phyloP scores from a whole-genome alignment of 2,329 filamentous ascomycete genomes.

The Acrodontium crateriforme region DNA sequence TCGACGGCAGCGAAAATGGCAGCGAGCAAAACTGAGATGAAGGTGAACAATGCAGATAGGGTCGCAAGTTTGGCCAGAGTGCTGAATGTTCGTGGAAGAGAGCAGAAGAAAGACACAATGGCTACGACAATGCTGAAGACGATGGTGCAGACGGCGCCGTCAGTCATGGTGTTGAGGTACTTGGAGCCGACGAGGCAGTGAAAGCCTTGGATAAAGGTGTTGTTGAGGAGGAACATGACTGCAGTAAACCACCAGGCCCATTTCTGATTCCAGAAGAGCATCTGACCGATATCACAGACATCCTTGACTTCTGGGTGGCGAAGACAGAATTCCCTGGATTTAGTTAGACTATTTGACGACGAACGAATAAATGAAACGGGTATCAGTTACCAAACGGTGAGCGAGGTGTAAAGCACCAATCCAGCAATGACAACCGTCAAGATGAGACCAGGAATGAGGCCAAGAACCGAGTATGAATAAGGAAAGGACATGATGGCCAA shows the following conservation, averaged over 20 bases:
- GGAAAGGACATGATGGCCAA: constrained; percentile 91
- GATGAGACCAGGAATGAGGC: constrained; percentile 75
- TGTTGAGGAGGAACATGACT: constrained; percentile 85
- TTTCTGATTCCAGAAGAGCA: constrained; percentile 74
- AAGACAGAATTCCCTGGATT: constrained; percentile 68
- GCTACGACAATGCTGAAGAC: constrained; percentile 63
- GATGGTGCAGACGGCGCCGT: constrained; percentile 60
- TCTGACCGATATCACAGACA: constrained; percentile 90
- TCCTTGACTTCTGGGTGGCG: constrained; percentile 83
- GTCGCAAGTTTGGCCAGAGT: constrained; percentile 68
- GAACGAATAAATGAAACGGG: not conserved
- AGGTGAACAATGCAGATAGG: constrained; percentile 72
- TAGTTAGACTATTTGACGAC: constrained; percentile 17
- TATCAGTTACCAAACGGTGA: constrained; percentile 42
- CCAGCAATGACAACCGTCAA: constrained; percentile 65
- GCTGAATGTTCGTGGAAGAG: constrained; percentile 72
- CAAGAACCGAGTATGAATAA: constrained; percentile 78
- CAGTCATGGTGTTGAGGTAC: constrained; percentile 80
- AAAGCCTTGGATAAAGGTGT: constrained; percentile 73
- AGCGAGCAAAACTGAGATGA: constrained; percentile 73
- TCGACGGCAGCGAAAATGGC: constrained; percentile 71
- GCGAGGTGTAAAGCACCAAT: constrained; percentile 70
- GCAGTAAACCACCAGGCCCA: constrained; percentile 55
- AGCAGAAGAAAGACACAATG: constrained; percentile 62
- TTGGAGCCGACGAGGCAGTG: constrained; percentile 76